Evolutionary conservation across 177 flowering plant genomes (phyloP).

Genomic region (Vitis hybrid): DNA sequence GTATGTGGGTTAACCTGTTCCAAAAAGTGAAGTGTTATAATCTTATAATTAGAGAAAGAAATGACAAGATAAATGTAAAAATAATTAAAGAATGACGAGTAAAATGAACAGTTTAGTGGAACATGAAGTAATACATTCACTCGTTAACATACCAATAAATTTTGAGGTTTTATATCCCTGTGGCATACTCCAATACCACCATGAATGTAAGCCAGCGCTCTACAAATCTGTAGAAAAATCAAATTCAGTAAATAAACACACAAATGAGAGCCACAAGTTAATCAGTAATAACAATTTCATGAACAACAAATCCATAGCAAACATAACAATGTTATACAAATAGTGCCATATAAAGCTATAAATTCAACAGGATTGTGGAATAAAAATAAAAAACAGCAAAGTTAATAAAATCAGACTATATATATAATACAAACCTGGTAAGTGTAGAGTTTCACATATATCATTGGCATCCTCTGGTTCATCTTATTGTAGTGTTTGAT

Average conservation of each 20-base stretch:
- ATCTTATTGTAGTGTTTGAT: conserved; percentile 84
- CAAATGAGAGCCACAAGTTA: background rate
- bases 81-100: too few relatives aligned
- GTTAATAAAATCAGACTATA: background rate
- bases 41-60: background rate
- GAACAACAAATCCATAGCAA: background rate
- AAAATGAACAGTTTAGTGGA: background rate
- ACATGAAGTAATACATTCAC: background rate
- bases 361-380: too few relatives aligned
- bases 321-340: background rate
- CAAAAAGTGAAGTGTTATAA: background rate
- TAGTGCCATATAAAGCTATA: background rate
- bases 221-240: conserved; percentile 56
- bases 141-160: conserved; percentile 58
- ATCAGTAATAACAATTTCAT: background rate
- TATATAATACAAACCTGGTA: conserved; percentile 61
- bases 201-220: conserved; percentile 87
- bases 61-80: background rate
- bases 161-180: conserved; percentile 95
- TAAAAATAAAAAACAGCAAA: too few relatives aligned
- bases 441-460: conserved; percentile 80
- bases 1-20: conserved; percentile 88
- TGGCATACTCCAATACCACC: conserved; percentile 88
- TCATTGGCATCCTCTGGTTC: conserved; percentile 88
- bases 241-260: background rate